These are phyloP conservation scores for Saccharomycopsis oosterbeekiorum DNA, from an alignment of 805 yeast species.

Conservation along the genomic window DNA sequence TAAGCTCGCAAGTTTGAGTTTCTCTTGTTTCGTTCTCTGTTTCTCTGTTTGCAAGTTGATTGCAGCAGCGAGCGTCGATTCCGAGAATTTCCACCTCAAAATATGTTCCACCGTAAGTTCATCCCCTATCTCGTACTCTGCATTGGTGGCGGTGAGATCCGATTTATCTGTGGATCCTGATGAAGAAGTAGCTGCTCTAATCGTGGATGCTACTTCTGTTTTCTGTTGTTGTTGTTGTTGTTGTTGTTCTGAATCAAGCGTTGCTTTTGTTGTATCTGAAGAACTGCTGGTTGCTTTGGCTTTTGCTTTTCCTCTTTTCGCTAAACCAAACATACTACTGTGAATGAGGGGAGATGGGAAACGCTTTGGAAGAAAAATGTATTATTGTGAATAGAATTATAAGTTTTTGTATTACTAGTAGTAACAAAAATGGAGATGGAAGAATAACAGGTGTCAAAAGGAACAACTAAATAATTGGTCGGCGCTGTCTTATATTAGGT, in stretches of 20 bases:
- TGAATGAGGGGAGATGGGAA: too few species aligned
- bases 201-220: neutral
- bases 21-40: slow-evolving; percentile 76
- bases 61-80: slow-evolving; percentile 6
- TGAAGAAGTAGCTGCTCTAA: neutral
- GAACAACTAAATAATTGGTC: too few species aligned
- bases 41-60: slow-evolving; percentile 36
- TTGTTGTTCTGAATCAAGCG: neutral
- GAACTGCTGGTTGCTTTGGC: neutral
- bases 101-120: neutral
- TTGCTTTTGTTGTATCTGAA: neutral
- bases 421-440: too few species aligned
- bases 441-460: too few species aligned
- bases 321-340: neutral
- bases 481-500: too few species aligned
- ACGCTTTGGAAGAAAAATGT: too few species aligned
- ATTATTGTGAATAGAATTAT: neutral
- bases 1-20: slow-evolving; percentile 53
- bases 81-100: slow-evolving; percentile 11
- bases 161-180: neutral
- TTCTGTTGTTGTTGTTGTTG: neutral
- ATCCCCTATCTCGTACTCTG: neutral
- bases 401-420: neutral
- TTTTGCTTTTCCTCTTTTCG: neutral
- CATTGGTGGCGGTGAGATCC: neutral